Evolutionary conservation across 2,329 filamentous ascomycete genomes (phyloP), one percentile per base, ranked within the genome.

Genomic region (Arthrobotrys sphaeroides): DNA sequence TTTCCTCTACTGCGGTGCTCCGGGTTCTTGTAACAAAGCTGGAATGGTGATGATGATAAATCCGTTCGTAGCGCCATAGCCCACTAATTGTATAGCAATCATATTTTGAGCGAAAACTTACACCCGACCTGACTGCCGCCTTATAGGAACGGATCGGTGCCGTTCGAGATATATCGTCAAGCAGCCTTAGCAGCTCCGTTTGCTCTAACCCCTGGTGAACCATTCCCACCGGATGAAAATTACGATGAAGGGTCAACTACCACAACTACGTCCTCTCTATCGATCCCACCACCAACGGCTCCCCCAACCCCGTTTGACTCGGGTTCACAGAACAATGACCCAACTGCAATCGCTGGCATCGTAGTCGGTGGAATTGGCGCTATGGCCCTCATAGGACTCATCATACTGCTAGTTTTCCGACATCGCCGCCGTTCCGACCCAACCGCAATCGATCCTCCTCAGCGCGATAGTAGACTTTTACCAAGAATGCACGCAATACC

Each of bases 41-140:
- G 85, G 87, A 20, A 94, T 94, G 91, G 86, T 94, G 13, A 91
- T 91, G 2, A 90, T 88, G 0, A 90, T 94, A 78, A 94, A 94
- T 79, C 87, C 89, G 87, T 89, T 83, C 74, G 84, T 57, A 33
- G 18, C 42, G 20, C 16, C 16, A 18, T 43, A 36, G 5, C 20
- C 73, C 60, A 83, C 83, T 65, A 70, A 67, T 1, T 81, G 77
- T 0, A 75, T 73, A 5, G 70, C 57, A 12, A 42, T 33, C 5
- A 33, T n/a, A 2, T 20, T 53, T 31, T 33, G 7, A 12, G 20
- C 26, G 26, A 53, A 73, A 9, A 33, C 12, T 20, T 42, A 24
- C 20, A 28, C 13, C 28, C 31, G 16, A 40, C 12, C 5, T 42
- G 24, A 26, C 72, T 80, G 20, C 79, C 75, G 24, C 5, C 18